A percentile compares a stretch with the other conserved stretches of the same genome.
phyloP scores from a whole-genome alignment of 305 asterid species.

The Nicotiana rustica region DNA sequence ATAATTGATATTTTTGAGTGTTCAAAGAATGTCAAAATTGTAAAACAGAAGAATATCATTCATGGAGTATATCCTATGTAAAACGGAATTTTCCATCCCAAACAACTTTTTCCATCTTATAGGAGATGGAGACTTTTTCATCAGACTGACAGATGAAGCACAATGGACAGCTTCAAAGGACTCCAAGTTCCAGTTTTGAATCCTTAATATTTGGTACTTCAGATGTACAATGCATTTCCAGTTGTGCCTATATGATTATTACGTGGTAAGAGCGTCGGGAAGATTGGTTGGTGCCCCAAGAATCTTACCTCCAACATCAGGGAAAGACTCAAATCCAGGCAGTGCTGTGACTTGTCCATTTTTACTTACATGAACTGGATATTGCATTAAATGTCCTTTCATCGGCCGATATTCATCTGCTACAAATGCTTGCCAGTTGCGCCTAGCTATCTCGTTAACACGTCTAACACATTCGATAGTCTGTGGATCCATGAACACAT shows the following conservation, averaged over 20 bases:
- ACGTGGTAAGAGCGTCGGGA: constrained; percentile 67
- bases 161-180: not conserved
- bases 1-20: not conserved
- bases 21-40: constrained; percentile 3
- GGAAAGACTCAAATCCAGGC: constrained; percentile 59
- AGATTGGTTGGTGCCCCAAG: constrained; percentile 59
- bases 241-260: constrained; percentile 5
- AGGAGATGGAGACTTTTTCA: too few relatives aligned
- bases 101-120: not conserved
- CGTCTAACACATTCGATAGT: constrained; percentile 51
- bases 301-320: constrained; percentile 69
- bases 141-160: not conserved
- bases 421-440: constrained; percentile 61
- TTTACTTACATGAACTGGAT: constrained; percentile 53
- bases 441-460: constrained; percentile 55
- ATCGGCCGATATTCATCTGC: constrained; percentile 46
- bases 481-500: constrained; percentile 52
- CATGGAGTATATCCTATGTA: not conserved
- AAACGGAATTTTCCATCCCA: not conserved
- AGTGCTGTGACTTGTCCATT: constrained; percentile 57
- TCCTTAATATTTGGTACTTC: not conserved
- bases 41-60: not conserved
- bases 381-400: constrained; percentile 67
- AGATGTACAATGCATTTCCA: constrained; percentile 22
- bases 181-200: too few relatives aligned